Evolutionary conservation across 768 basidiomycete species (phyloP).

Genomic region (Phlegmacium glaucopus): DNA sequence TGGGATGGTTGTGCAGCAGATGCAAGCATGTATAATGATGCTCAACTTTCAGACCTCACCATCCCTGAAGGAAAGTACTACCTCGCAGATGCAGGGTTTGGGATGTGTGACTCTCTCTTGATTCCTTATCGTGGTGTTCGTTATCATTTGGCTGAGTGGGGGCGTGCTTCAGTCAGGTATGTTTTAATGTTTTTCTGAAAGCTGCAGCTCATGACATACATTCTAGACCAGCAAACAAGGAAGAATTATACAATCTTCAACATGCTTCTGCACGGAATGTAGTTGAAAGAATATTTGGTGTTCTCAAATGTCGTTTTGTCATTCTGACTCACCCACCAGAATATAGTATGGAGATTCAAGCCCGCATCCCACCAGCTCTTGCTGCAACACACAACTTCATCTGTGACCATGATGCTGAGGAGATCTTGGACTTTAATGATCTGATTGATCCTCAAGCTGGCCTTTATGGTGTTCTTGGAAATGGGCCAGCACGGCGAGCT

Average conservation of each 20-base stretch:
- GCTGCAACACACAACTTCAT: slow-evolving; percentile 23
- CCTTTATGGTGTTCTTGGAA: not conserved
- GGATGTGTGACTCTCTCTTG: slow-evolving; percentile 30
- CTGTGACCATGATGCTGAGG: slow-evolving; percentile 9
- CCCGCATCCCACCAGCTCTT: slow-evolving; percentile 17
- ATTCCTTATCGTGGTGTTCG: slow-evolving; percentile 33
- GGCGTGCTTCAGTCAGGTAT: slow-evolving; percentile 15
- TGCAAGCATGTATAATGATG: slow-evolving; percentile 28
- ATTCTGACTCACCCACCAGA: slow-evolving; percentile 16
- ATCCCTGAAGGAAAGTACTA: slow-evolving; percentile 32
- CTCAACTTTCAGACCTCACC: slow-evolving; percentile 19
- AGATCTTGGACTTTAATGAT: not conserved
- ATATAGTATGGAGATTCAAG: slow-evolving; percentile 16
- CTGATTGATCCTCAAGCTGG: not conserved
- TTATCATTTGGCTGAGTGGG: slow-evolving; percentile 38
- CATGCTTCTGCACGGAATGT: slow-evolving; percentile 37
- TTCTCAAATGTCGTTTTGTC: slow-evolving; percentile 24
- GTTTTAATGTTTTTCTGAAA: slow-evolving; percentile 1
- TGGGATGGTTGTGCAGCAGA: slow-evolving; percentile 37
- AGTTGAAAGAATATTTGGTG: slow-evolving; percentile 36
- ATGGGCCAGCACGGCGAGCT: slow-evolving; percentile 5
- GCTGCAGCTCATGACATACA: slow-evolving; percentile 3
- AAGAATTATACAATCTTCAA: slow-evolving; percentile 42
- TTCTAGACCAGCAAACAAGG: slow-evolving; percentile 27
- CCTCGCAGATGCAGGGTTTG: slow-evolving; percentile 24